Base-by-base conservation (phyloP, 192 early-diverging fungal genomes). In the Haplosporangium gracile region DNA sequence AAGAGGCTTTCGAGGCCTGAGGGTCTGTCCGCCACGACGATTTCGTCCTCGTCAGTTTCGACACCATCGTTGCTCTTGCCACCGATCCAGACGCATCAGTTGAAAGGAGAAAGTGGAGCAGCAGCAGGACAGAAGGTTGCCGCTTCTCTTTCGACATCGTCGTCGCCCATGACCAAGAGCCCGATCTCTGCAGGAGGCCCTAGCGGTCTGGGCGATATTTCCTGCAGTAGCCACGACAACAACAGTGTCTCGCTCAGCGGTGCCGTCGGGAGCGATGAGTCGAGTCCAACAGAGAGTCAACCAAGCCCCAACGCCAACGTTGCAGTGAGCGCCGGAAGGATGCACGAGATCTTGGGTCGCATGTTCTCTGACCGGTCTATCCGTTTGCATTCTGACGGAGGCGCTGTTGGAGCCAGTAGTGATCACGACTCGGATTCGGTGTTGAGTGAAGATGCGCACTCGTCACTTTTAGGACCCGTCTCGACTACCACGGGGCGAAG, bases 341-440 rank as follows among this genome's bases (percentile, higher is more conserved):
- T 86, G 84, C 84, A 86, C 18, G 84, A 86, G 68, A 86, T 86
- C 38, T 40, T 86, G 34, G 84, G 77, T 18, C 75, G 84, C 4
- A 86, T 86, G 75, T 86, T 86, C 29, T 77, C 84, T 3, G 84
- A 86, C 29, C 57, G 70, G 8, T 77, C 84, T 5, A 76, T 79
- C 24, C 72, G 79, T 5, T 53, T 69, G 32, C 42, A 78, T 39
- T 6, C 18, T 24, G 77, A 24, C 7, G 65, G 20, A 9, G 40
- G 42, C 16, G 65, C 13, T 26, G 77, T 53, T 16, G 68, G 29
- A 45, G 51, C 22, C 1, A 16, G 77, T 29, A 75, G 75, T 20
- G 79, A 80, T n/a, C 47, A 84, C 29, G 79, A 81, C 49, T 75
- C 80, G 2, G 80, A 81, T 45, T 82, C 81, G 7, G 29, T 82